phyloP scores from a whole-genome alignment of 495 filamentous ascomycete genomes.

The Penicillium robsamsonii region DNA sequence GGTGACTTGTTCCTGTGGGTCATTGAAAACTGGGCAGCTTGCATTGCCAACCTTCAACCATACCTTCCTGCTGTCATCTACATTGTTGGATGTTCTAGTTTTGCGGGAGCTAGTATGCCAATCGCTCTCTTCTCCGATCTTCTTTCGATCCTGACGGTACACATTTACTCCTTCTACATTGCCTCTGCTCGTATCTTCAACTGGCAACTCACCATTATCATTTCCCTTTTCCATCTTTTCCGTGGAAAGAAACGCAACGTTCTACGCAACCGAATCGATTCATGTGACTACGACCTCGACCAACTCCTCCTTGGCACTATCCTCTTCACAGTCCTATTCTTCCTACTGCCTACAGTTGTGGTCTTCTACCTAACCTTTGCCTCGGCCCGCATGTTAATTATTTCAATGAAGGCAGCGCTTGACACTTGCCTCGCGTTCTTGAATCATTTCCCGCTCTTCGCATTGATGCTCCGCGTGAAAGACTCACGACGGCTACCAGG shows the following conservation, averaged over 20 bases:
- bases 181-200: conserved; percentile 95
- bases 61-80: conserved; percentile 82
- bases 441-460: conserved; percentile 98
- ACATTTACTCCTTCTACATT: conserved; percentile 98
- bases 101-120: conserved; percentile 94
- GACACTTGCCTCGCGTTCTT: conserved; percentile 90
- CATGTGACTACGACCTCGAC: conserved; percentile 98
- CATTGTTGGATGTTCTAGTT: conserved; percentile 91
- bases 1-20: conserved; percentile 97
- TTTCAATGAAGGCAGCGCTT: conserved; percentile 81
- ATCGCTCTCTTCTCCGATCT: conserved; percentile 96
- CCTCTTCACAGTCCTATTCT: conserved; percentile 92
- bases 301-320: conserved; percentile 96
- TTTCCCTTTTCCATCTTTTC: conserved; percentile 96
- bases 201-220: conserved; percentile 95
- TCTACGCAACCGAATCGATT: conserved; percentile 93
- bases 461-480: conserved; percentile 93
- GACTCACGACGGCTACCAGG: conserved; percentile 88
- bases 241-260: conserved; percentile 98
- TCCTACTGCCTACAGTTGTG: conserved; percentile 88
- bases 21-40: conserved; percentile 94
- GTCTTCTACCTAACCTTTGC: conserved; percentile 98
- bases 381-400: conserved; percentile 89
- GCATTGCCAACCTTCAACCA: conserved; percentile 71
- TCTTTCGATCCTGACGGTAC: conserved; percentile 84